These are phyloP conservation scores for Wolfiporia cocos DNA, from an alignment of 1,284 basidiomycete species.

Conservation along the genomic window DNA sequence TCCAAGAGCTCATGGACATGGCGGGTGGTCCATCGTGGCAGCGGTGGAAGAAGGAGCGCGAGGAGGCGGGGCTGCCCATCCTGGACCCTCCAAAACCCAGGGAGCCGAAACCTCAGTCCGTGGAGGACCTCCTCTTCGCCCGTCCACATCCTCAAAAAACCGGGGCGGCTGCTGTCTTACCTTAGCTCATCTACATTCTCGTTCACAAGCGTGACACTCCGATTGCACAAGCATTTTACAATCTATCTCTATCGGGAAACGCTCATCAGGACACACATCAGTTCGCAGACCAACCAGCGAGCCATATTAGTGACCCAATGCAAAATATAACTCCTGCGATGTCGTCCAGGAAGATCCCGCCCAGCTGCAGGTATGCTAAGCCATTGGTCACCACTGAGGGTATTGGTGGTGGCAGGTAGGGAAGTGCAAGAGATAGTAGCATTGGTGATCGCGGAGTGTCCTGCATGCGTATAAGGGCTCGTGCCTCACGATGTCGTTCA, in stretches of 20 bases:
- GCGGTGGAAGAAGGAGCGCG: slow-evolving; percentile 44
- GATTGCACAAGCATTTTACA: slow-evolving; percentile 1
- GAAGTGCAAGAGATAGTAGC: slow-evolving; percentile 52
- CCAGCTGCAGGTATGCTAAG: slow-evolving; percentile 63
- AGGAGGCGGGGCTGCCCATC: slow-evolving; percentile 39
- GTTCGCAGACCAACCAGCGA: slow-evolving; percentile 41
- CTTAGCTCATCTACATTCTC: slow-evolving; percentile 24
- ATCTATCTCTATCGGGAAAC: too few species aligned
- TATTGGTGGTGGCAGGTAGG: slow-evolving; percentile 59
- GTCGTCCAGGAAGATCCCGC: slow-evolving; percentile 59
- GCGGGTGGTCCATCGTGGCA: slow-evolving; percentile 57
- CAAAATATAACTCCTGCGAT: slow-evolving; percentile 60
- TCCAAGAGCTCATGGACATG: slow-evolving; percentile 61
- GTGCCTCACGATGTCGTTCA: not conserved
- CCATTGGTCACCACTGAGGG: slow-evolving; percentile 53
- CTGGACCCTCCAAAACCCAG: slow-evolving; percentile 31
- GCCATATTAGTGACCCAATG: slow-evolving; percentile 49
- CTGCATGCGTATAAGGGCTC: slow-evolving; percentile 28
- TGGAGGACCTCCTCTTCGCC: slow-evolving; percentile 20
- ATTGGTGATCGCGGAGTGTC: slow-evolving; percentile 53
- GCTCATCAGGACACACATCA: slow-evolving; percentile 2
- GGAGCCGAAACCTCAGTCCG: slow-evolving; percentile 11
- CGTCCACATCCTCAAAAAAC: slow-evolving; percentile 29
- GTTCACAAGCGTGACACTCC: not conserved
- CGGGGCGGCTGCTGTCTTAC: slow-evolving; percentile 45